Conservation (phyloP, 345 rosid genomes). For the Brassica incana region DNA sequence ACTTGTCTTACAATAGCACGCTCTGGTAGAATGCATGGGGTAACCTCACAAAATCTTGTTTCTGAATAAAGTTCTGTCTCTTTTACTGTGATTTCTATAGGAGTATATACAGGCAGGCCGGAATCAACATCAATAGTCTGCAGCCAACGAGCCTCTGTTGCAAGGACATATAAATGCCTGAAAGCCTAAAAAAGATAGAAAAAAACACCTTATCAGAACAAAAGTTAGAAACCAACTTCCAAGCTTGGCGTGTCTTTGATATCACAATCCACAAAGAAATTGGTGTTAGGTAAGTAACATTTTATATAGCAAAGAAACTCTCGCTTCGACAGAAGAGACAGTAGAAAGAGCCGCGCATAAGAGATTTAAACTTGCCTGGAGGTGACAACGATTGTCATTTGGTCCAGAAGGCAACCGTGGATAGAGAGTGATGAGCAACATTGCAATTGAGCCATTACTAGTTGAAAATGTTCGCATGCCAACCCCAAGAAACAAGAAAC, state of each 20-base stretch:
- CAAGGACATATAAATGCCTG: conserved; percentile 94
- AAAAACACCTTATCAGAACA: conserved; percentile 13
- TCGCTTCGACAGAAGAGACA: background rate
- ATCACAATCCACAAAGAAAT: conserved; percentile 15
- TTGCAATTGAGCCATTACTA: conserved; percentile 77
- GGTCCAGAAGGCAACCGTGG: conserved; percentile 97
- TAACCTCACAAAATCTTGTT: conserved; percentile 83
- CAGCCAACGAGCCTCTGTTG: conserved; percentile 95
- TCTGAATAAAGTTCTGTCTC: conserved; percentile 88
- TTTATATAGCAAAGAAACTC: background rate
- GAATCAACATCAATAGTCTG: conserved; percentile 97
- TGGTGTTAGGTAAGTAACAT: conserved; percentile 18
- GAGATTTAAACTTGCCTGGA: conserved; percentile 62
- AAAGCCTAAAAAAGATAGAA: conserved; percentile 53
- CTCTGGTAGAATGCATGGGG: conserved; percentile 95
- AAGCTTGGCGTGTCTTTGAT: conserved; percentile 16
- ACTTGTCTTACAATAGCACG: conserved; percentile 77
- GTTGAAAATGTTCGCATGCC: conserved; percentile 91
- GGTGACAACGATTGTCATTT: conserved; percentile 98
- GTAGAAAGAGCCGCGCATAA: background rate
- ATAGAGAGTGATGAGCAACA: conserved; percentile 83
- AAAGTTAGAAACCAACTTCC: conserved; percentile 27
- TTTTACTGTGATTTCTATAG: conserved; percentile 75
- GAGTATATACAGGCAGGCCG: conserved; percentile 90
- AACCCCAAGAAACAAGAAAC: conserved; percentile 97